Evolutionary conservation across 2,329 filamentous ascomycete species (phyloP).

Genomic region (Incumbomyces lentus): DNA sequence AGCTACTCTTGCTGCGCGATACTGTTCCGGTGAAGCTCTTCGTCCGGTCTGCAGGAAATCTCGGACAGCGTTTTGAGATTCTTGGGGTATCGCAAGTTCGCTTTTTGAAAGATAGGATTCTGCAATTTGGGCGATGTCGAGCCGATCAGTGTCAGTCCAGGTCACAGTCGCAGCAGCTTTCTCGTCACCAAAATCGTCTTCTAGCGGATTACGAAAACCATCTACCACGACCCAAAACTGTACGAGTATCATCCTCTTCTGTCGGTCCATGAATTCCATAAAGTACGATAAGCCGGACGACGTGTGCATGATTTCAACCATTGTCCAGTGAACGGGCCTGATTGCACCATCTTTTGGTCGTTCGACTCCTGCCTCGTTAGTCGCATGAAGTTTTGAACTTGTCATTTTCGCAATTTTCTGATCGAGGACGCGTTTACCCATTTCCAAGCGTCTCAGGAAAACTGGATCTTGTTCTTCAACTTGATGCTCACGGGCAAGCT

Average conservation of each 20-base stretch:
- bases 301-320: slow-evolving; percentile 80
- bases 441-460: slow-evolving; percentile 81
- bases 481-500: slow-evolving; percentile 73
- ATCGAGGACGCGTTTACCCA: slow-evolving; percentile 78
- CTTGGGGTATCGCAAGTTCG: slow-evolving; percentile 66
- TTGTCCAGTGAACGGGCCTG: slow-evolving; percentile 57
- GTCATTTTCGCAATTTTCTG: slow-evolving; percentile 78
- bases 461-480: slow-evolving; percentile 71
- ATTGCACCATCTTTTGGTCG: slow-evolving; percentile 38
- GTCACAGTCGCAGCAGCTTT: slow-evolving; percentile 37
- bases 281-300: slow-evolving; percentile 90
- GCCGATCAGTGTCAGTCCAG: slow-evolving; percentile 76
- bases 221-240: slow-evolving; percentile 99
- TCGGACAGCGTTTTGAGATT: slow-evolving; percentile 59
- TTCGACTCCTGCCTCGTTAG: slow-evolving; percentile 18
- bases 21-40: slow-evolving; percentile 67
- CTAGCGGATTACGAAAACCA: slow-evolving; percentile 85
- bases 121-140: slow-evolving; percentile 82
- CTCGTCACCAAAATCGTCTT: slow-evolving; percentile 68
- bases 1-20: slow-evolving; percentile 68
- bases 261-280: slow-evolving; percentile 99
- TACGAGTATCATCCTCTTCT: slow-evolving; percentile 73
- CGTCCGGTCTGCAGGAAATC: slow-evolving; percentile 70
- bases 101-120: slow-evolving; percentile 76
- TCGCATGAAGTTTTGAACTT: slow-evolving; percentile 37